Conservation (phyloP, 2,329 filamentous ascomycete genomes). For the Diaporthe vaccinii region DNA sequence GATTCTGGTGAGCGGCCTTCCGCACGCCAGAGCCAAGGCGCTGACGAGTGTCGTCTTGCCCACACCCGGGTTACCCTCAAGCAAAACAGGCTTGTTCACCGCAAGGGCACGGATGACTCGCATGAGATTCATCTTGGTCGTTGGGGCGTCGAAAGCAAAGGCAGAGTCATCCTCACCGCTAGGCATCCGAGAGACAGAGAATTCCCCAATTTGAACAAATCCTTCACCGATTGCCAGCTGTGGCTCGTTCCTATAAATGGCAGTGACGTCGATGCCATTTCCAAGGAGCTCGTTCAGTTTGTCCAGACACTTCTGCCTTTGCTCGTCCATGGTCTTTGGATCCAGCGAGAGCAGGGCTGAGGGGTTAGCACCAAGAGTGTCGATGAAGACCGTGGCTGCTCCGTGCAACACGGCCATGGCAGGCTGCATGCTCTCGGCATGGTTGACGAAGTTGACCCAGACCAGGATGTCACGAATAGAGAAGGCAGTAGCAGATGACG, state of each 20-base stretch:
- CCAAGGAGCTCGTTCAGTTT: constrained; percentile 78
- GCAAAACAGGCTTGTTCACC: constrained; percentile 88
- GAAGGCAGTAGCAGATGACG: constrained; percentile 80
- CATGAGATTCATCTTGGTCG: constrained; percentile 91
- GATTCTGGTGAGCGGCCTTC: constrained; percentile 88
- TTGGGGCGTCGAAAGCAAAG: constrained; percentile 90
- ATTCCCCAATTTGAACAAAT: constrained; percentile 78
- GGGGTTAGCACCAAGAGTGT: constrained; percentile 94
- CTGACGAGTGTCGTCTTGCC: constrained; percentile 96
- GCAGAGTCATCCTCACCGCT: constrained; percentile 65
- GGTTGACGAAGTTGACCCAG: constrained; percentile 95
- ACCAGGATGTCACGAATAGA: constrained; percentile 93
- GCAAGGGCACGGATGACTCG: constrained; percentile 90
- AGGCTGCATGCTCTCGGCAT: constrained; percentile 62
- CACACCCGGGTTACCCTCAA: constrained; percentile 98
- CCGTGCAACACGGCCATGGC: constrained; percentile 77
- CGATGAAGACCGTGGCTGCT: constrained; percentile 94
- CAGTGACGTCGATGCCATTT: constrained; percentile 70
- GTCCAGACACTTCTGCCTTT: constrained; percentile 79
- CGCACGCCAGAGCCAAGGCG: constrained; percentile 84
- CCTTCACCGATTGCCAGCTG: constrained; percentile 67
- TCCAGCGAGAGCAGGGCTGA: constrained; percentile 86
- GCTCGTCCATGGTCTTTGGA: constrained; percentile 75
- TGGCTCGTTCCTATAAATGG: constrained; percentile 75
- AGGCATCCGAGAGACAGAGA: constrained; percentile 71